A percentile compares a stretch with the other conserved stretches of the same genome.
Evolutionary conservation across 805 yeast species (phyloP).

Genomic region (Candida piceae): DNA sequence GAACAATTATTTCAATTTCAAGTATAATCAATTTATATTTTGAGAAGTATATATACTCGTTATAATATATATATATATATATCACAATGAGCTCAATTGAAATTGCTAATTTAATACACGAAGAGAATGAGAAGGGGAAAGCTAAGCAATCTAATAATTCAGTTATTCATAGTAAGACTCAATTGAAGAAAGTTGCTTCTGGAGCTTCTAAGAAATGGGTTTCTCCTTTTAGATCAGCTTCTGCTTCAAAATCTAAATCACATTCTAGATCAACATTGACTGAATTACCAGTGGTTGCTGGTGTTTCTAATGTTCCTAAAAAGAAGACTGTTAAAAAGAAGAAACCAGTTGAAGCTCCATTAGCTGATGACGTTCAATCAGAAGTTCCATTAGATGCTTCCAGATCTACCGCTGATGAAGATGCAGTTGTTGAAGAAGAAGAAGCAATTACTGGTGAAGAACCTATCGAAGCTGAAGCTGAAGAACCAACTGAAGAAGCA

Average conservation of each 20-base stretch:
- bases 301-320: conserved; percentile 1
- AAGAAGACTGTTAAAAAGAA: background rate
- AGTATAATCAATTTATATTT: too few species aligned
- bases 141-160: conserved; percentile 9
- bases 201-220: conserved; percentile 19
- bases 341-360: conserved; percentile 3
- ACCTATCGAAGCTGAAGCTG: conserved; percentile 11
- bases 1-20: too few species aligned
- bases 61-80: too few species aligned
- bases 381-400: conserved; percentile 10
- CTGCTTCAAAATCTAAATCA: conserved; percentile 7
- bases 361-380: conserved; percentile 11
- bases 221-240: conserved; percentile 25
- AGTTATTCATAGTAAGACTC: conserved; percentile 11
- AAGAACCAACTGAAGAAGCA: conserved; percentile 11
- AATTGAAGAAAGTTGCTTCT: conserved; percentile 19
- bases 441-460: conserved; percentile 10
- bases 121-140: background rate
- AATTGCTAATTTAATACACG: conserved; percentile 11
- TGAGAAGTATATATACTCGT: too few species aligned
- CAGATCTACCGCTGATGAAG: conserved; percentile 7
- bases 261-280: conserved; percentile 5
- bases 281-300: conserved; percentile 1
- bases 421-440: conserved; percentile 14
- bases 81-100: conserved; percentile 18